Evolutionary conservation across 1,284 basidiomycete species (phyloP).

Genomic region (Pseudomicrostroma phylloplanum): DNA sequence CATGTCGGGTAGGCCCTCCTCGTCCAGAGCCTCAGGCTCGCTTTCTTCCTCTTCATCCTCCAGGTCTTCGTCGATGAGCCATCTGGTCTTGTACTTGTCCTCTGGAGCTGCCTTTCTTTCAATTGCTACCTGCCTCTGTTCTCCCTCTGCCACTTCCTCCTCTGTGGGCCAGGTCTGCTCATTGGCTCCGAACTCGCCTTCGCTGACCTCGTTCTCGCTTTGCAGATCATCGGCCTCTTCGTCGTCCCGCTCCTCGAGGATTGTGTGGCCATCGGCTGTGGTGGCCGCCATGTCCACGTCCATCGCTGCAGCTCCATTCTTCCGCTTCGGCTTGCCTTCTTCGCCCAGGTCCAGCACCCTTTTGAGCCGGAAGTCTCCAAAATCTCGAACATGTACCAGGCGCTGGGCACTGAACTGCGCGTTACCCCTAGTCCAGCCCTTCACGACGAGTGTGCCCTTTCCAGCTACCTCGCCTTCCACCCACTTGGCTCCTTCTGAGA

Average conservation of each 20-base stretch:
- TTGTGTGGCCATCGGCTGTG: slow-evolving; percentile 13
- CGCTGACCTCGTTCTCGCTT: slow-evolving; percentile 67
- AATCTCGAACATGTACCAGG: slow-evolving; percentile 79
- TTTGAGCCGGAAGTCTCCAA: slow-evolving; percentile 79
- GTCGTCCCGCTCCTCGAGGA: slow-evolving; percentile 58
- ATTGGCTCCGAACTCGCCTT: neutral
- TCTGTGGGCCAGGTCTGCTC: slow-evolving; percentile 99
- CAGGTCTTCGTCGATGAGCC: slow-evolving; percentile 45
- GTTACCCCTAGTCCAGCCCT: slow-evolving; percentile 72
- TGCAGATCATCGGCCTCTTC: slow-evolving; percentile 79
- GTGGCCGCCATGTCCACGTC: slow-evolving; percentile 14
- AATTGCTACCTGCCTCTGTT: slow-evolving; percentile 15
- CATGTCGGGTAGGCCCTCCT: slow-evolving; percentile 50
- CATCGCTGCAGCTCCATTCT: slow-evolving; percentile 6
- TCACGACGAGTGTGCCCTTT: slow-evolving; percentile 62
- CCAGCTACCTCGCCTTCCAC: slow-evolving; percentile 54
- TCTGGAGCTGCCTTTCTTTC: slow-evolving; percentile 17
- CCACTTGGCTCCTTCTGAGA: slow-evolving; percentile 61
- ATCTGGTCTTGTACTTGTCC: slow-evolving; percentile 41
- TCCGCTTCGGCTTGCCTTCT: slow-evolving; percentile 6
- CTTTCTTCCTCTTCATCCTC: slow-evolving; percentile 53
- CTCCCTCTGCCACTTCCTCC: slow-evolving; percentile 68
- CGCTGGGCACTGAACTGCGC: slow-evolving; percentile 72
- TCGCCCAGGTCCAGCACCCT: slow-evolving; percentile 56
- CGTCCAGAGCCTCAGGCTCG: slow-evolving; percentile 51